These are phyloP conservation scores for Boletus subparvulus DNA, from an alignment of 768 basidiomycete species.

Conservation along the genomic window DNA sequence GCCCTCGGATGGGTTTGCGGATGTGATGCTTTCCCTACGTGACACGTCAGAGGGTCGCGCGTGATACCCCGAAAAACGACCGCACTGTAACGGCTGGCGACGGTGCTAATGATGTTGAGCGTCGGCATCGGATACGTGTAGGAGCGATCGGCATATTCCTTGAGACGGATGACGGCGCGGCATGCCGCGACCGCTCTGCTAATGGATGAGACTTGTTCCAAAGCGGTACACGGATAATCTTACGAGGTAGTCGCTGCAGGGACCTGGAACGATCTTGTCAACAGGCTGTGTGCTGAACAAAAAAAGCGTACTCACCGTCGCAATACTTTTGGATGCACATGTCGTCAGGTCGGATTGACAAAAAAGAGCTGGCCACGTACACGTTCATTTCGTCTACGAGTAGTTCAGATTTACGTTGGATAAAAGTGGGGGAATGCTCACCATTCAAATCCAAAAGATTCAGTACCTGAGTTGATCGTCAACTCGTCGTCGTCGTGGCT, in stretches of 20 bases:
- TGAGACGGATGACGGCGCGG: constrained; percentile 63
- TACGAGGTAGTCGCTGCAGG: constrained; percentile 70
- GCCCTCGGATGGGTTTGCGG: constrained; percentile 10
- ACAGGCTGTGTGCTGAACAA: neutral
- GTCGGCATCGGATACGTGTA: constrained; percentile 16
- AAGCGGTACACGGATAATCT: neutral
- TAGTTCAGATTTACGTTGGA: neutral
- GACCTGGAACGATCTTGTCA: constrained; percentile 36
- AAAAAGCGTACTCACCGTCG: constrained; percentile 17
- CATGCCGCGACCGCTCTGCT: constrained; percentile 48
- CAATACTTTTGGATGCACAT: constrained; percentile 13
- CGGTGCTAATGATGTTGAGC: constrained; percentile 22
- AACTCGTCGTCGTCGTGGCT: neutral
- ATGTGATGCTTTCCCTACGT: constrained; percentile 15
- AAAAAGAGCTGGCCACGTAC: constrained; percentile 8
- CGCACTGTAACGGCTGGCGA: constrained; percentile 21
- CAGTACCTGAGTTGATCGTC: constrained; percentile 17
- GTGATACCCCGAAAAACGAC: neutral
- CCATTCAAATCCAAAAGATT: constrained; percentile 28
- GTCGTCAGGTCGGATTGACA: constrained; percentile 1
- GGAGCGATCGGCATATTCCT: constrained; percentile 47
- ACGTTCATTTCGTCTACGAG: constrained; percentile 27
- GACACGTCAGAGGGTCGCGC: neutral
- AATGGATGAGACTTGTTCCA: constrained; percentile 4
- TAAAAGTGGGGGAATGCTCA: constrained; percentile 4